These are phyloP conservation scores for Pseudogymnoascus sp. DNA, from an alignment of 2,329 filamentous ascomycete species.

Conservation along the genomic window DNA sequence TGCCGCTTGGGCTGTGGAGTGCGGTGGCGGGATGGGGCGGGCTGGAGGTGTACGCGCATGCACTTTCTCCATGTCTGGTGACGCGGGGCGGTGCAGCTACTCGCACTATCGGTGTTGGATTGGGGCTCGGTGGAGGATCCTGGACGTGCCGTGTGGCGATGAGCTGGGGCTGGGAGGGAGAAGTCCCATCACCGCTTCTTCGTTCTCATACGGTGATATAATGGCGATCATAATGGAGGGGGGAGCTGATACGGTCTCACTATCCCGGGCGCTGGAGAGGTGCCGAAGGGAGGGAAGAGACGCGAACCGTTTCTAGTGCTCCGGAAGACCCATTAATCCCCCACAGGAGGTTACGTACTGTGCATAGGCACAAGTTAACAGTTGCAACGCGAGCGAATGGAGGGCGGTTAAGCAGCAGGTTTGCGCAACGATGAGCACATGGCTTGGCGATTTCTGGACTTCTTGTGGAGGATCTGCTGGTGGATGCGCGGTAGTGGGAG, in stretches of 20 bases:
- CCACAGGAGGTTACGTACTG: neutral
- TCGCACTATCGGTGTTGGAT: neutral
- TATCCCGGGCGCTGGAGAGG: neutral
- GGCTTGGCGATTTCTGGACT: neutral
- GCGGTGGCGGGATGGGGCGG: neutral
- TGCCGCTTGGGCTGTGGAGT: neutral
- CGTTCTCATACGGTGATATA: neutral
- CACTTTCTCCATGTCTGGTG: neutral
- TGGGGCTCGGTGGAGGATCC: neutral
- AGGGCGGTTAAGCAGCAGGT: neutral
- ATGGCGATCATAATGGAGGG: neutral
- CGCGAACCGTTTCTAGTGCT: constrained; percentile 4
- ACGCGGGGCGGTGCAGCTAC: neutral
- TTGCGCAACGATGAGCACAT: neutral
- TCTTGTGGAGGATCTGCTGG: neutral
- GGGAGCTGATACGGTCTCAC: neutral
- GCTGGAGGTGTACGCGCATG: neutral
- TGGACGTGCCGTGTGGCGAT: neutral
- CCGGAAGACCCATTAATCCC: neutral
- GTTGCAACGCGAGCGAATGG: neutral
- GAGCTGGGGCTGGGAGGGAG: neutral
- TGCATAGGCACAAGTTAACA: neutral
- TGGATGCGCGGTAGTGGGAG: neutral
- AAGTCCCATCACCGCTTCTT: neutral
- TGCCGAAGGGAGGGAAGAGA: neutral